phyloP scores from a whole-genome alignment of 1,284 basidiomycete species.

The Puccinia polysora region DNA sequence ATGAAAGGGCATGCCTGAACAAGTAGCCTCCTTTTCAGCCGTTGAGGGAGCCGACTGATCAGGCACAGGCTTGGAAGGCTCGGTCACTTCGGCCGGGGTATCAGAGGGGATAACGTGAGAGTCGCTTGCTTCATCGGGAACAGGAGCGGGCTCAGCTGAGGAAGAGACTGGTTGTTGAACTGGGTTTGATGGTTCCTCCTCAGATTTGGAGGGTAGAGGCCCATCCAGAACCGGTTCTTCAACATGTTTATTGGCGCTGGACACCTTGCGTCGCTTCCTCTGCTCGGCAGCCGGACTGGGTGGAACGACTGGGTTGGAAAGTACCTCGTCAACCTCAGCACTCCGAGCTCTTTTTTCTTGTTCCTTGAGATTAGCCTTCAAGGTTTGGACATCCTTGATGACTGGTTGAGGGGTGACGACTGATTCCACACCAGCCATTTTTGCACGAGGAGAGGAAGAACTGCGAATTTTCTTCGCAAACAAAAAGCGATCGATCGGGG shows the following conservation, averaged over 20 bases:
- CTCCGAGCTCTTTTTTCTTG: conserved; percentile 18
- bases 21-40: background rate
- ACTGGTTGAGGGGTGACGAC: background rate
- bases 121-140: background rate
- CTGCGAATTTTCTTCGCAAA: no score
- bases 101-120: background rate
- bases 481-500: no score
- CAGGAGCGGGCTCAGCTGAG: background rate
- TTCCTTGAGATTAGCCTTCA: conserved; percentile 23
- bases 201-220: background rate
- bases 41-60: background rate
- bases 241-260: background rate
- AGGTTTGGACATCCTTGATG: conserved; percentile 28
- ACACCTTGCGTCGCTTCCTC: conserved; percentile 5
- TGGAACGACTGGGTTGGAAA: background rate
- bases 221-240: conserved; percentile 10
- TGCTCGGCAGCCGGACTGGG: background rate
- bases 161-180: no score
- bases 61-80: background rate
- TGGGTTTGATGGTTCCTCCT: background rate
- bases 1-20: no score
- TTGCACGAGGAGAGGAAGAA: background rate
- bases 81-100: background rate
- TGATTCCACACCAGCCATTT: conserved; percentile 2
- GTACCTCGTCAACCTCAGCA: conserved; percentile 3